Conservation (phyloP, 2,329 filamentous ascomycete species). For the Paracamarosporium sp. region DNA sequence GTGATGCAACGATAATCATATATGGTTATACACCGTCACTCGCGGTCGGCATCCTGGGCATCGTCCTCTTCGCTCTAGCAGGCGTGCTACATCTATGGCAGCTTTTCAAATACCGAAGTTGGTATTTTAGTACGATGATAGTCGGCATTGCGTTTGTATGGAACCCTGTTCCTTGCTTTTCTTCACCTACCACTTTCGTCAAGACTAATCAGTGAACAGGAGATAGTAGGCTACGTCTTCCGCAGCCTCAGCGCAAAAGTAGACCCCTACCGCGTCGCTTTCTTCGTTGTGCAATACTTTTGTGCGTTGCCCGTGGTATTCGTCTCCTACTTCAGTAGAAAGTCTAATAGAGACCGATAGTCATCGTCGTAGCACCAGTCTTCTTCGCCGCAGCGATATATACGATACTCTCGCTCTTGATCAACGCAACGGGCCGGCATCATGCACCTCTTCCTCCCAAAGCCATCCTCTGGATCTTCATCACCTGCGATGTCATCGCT, state of each 20-base stretch:
- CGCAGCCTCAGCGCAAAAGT: conserved; percentile 50
- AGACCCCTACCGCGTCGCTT: conserved; percentile 61
- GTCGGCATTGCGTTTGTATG: conserved; percentile 44
- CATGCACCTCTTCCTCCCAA: conserved; percentile 56
- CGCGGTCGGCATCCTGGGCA: conserved; percentile 48
- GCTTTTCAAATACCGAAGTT: conserved; percentile 50
- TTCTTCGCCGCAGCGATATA: conserved; percentile 65
- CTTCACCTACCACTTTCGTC: background rate
- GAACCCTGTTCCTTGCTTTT: background rate
- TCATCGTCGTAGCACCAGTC: conserved; percentile 66
- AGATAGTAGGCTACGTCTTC: conserved; percentile 53
- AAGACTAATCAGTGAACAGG: conserved; percentile 10
- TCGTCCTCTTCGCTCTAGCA: conserved; percentile 49
- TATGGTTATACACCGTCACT: conserved; percentile 52
- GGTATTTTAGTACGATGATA: conserved; percentile 54
- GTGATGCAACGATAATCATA: conserved; percentile 49
- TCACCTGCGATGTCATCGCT: conserved; percentile 61
- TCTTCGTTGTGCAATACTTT: conserved; percentile 67
- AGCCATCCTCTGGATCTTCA: conserved; percentile 61
- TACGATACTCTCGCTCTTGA: conserved; percentile 60
- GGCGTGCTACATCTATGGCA: conserved; percentile 50
- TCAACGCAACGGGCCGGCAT: conserved; percentile 52
- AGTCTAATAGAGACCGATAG: background rate
- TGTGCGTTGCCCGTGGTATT: conserved; percentile 24
- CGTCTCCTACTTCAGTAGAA: too few relatives aligned